Evolutionary conservation across 352 stramenopile species (phyloP), one percentile per base, ranked within the genome.

Genomic region (Pythium utonaiense): DNA sequence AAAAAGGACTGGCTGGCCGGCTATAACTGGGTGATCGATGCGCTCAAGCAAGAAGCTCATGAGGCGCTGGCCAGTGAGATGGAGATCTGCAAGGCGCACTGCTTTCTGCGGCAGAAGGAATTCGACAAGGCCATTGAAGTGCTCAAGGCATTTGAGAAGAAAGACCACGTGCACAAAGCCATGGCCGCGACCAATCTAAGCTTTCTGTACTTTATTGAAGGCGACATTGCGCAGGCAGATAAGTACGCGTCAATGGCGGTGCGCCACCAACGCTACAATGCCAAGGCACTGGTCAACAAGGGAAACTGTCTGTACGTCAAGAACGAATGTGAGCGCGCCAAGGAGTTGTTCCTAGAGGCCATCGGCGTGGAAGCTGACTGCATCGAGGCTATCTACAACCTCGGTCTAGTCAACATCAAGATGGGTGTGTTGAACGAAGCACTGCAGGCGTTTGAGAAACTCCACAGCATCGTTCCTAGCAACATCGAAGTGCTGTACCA

Each of bases 251-350:
- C 81, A 6, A 67, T 98, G 58, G 95, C 95, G 10, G 90, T 99
- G 41, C 77, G 83, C n/a, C 83, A 96, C 56, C 87, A 98, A 53
- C 78, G 95, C 19, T 99, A 98, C 77, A 98, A 98, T 68, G 91
- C 95, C 40, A 98, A 97, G 58, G 96, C 96, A 28, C 80, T 99
- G 10, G 96, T 99, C 16, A 99, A 99, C 78, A 98, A 98, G 64
- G 96, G 90, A 38, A 99, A 99, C 70, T 98, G 96, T 60, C 72
- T 98, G 17, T 98, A 97, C 69, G 77, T 96, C 9, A 88, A 93
- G 62, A 91, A 95, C 51, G 92, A 99, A 57, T 97, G 91, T 59
- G 84, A 92, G 58, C 78, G 85, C 21, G 96, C 96, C 12, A 98
- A 98, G 57, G 89, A 98, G 66, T 67, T 98, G 13, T 99, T 97